These are phyloP conservation scores for Podochytrium sp. DNA, from an alignment of 192 early-diverging fungal species.

Conservation along the genomic window DNA sequence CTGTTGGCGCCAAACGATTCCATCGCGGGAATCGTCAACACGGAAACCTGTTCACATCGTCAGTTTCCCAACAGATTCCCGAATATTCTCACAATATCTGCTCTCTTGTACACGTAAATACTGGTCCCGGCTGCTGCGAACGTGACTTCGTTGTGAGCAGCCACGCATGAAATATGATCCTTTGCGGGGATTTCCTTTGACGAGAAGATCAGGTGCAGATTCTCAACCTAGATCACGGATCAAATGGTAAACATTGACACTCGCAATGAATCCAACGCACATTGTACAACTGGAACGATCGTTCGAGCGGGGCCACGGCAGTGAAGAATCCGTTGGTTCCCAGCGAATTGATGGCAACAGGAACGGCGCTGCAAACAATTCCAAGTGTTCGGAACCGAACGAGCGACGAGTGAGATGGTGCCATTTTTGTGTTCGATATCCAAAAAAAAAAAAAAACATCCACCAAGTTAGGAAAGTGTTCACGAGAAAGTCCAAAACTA, in stretches of 20 bases:
- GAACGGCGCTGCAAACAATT: slow-evolving; percentile 81
- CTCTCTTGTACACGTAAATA: slow-evolving; percentile 69
- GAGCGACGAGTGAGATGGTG: slow-evolving; percentile 26
- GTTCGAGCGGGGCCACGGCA: slow-evolving; percentile 73
- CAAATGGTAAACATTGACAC: slow-evolving; percentile 44
- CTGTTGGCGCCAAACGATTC: background rate
- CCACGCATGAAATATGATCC: slow-evolving; percentile 42
- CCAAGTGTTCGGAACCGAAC: slow-evolving; percentile 91
- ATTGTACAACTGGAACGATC: slow-evolving; percentile 89
- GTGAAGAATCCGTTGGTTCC: slow-evolving; percentile 82
- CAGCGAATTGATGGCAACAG: slow-evolving; percentile 77
- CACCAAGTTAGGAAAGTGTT: no score
- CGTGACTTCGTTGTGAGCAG: slow-evolving; percentile 69
- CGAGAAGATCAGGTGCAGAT: slow-evolving; percentile 20
- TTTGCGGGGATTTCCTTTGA: slow-evolving; percentile 25
- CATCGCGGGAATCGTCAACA: background rate
- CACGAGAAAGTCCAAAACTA: background rate
- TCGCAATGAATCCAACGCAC: slow-evolving; percentile 57
- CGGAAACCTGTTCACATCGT: background rate
- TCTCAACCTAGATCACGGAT: slow-evolving; percentile 1
- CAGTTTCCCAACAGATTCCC: background rate
- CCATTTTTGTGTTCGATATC: background rate
- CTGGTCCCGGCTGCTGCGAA: slow-evolving; percentile 73
- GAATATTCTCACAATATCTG: slow-evolving; percentile 57
- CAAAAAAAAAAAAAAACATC: background rate